Conservation (phyloP, 164 flowering plant species). For the Stephania japonica region DNA sequence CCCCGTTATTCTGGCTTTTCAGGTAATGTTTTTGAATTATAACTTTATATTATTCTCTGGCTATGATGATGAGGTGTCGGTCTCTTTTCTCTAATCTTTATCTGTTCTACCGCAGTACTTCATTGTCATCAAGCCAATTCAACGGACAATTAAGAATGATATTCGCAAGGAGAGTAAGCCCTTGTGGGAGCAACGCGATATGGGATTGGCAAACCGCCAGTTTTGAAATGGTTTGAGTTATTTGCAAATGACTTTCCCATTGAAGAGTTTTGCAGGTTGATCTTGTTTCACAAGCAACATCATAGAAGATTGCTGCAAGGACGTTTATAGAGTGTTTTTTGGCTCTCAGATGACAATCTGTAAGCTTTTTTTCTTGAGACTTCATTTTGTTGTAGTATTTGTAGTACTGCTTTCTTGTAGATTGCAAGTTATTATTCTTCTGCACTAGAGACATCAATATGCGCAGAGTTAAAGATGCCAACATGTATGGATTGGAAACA, state of each 20-base stretch:
- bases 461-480: no score
- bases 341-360: neutral
- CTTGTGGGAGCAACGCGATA: constrained; percentile 54
- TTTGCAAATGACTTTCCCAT: neutral
- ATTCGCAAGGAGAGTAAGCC: constrained; percentile 39
- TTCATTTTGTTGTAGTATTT: neutral
- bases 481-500: neutral
- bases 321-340: neutral
- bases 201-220: constrained; percentile 34
- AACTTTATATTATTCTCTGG: neutral
- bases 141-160: constrained; percentile 51
- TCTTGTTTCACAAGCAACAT: neutral
- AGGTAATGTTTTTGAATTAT: constrained; percentile 37
- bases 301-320: neutral
- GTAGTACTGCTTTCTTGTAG: neutral
- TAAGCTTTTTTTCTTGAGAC: neutral
- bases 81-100: neutral
- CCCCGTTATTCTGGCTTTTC: constrained; percentile 61
- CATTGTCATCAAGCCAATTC: constrained; percentile 49
- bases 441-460: neutral
- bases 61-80: no score
- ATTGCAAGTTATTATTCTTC: neutral
- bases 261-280: neutral
- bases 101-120: constrained; percentile 45
- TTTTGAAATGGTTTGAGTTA: constrained; percentile 18